Evolutionary conservation across 2,329 filamentous ascomycete species (phyloP).

Genomic region (Monilinia vaccinii-corymbosi): DNA sequence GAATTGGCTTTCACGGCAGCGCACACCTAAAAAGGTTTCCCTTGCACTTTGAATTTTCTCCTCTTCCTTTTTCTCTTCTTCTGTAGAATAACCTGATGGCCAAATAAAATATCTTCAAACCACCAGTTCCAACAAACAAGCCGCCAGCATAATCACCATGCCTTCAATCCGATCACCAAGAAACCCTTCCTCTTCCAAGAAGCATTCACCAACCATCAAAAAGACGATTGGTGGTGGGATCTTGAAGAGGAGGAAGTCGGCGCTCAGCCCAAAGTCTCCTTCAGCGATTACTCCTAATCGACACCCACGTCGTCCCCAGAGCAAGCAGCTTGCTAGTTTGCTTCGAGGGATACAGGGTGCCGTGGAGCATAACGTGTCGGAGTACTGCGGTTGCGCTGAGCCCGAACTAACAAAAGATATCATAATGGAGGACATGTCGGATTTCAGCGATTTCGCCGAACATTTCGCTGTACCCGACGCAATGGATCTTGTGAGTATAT

Average conservation of each 20-base stretch:
- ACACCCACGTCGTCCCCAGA: background rate
- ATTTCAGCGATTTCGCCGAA: background rate
- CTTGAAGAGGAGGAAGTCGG: background rate
- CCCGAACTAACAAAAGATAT: background rate
- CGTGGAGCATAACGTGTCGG: background rate
- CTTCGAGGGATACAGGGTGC: background rate
- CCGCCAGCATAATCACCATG: background rate
- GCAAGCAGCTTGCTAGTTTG: background rate
- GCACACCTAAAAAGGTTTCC: background rate
- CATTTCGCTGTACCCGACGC: background rate
- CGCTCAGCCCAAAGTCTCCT: background rate
- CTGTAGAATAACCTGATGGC: background rate
- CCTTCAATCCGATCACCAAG: background rate
- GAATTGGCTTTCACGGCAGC: background rate
- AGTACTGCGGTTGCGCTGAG: background rate
- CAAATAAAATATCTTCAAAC: background rate
- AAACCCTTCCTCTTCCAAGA: background rate
- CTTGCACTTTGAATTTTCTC: background rate
- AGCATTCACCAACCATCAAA: background rate
- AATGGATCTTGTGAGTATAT: conserved; percentile 1
- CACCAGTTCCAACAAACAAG: background rate
- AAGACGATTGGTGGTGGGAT: background rate
- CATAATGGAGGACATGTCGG: background rate
- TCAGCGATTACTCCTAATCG: background rate
- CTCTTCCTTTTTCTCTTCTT: background rate